Conservation (phyloP, 176 grass and related monocot genomes). For the Carex scoparia region DNA sequence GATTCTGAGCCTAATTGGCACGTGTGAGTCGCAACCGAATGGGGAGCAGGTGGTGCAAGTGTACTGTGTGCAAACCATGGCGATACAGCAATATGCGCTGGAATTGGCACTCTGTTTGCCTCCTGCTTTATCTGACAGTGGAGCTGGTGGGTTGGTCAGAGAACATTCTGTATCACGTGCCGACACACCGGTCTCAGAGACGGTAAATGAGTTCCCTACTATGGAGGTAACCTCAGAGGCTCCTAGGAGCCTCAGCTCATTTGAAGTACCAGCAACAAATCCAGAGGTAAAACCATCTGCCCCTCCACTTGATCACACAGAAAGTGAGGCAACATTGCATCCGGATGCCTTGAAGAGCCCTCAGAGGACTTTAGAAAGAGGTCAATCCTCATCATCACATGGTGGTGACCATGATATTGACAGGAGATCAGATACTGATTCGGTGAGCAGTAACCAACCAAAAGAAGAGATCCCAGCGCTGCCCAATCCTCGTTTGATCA, state of each 20-base stretch:
- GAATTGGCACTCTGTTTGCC: slow-evolving; percentile 82
- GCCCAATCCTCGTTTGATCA: slow-evolving; percentile 48
- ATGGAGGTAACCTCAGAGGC: slow-evolving; percentile 27
- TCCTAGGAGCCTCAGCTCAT: neutral
- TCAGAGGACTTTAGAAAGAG: slow-evolving; percentile 40
- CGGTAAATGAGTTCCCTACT: slow-evolving; percentile 23
- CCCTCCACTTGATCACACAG: slow-evolving; percentile 35
- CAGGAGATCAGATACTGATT: slow-evolving; percentile 38
- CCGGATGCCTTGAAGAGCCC: slow-evolving; percentile 37
- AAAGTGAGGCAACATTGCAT: slow-evolving; percentile 34
- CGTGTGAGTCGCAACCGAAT: slow-evolving; percentile 43
- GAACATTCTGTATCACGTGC: slow-evolving; percentile 45
- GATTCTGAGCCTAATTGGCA: slow-evolving; percentile 86
- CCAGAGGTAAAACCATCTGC: slow-evolving; percentile 39
- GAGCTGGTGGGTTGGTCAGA: slow-evolving; percentile 36
- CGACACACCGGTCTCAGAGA: slow-evolving; percentile 33
- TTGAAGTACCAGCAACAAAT: slow-evolving; percentile 40
- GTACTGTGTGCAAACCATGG: slow-evolving; percentile 95
- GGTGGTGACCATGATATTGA: slow-evolving; percentile 40
- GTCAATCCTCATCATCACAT: slow-evolving; percentile 41
- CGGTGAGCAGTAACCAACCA: slow-evolving; percentile 28
- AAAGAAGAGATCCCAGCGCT: slow-evolving; percentile 38
- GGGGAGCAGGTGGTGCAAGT: slow-evolving; percentile 80
- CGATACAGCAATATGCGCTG: slow-evolving; percentile 90
- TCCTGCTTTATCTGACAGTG: slow-evolving; percentile 30